Conservation (phyloP, 129 eudicot genomes). For the Ambrosia artemisiifolia region DNA sequence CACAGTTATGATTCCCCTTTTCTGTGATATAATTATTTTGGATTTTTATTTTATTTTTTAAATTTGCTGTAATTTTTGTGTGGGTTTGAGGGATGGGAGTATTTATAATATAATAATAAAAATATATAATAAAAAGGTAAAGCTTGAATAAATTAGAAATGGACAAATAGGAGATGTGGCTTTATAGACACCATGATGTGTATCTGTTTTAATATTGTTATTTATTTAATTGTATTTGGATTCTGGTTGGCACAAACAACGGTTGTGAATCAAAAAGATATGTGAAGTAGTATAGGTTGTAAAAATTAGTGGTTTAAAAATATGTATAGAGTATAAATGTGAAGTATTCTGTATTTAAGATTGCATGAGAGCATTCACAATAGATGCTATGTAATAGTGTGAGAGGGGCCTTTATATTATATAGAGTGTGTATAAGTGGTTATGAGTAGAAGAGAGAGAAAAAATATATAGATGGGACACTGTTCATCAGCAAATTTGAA, state of each 20-base stretch:
- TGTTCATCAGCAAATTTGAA: no score
- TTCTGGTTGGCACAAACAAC: not conserved
- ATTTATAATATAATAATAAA: conserved; percentile 8
- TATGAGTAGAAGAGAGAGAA: no score
- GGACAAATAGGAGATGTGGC: conserved; percentile 22
- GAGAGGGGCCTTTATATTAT: no score
- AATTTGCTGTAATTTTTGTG: conserved; percentile 3
- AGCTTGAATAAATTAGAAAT: conserved; percentile 12
- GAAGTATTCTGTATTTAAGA: not conserved
- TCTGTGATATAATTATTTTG: conserved; percentile 18
- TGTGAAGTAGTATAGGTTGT: not conserved
- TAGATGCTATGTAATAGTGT: no score
- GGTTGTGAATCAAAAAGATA: not conserved
- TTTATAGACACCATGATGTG: conserved; percentile 16
- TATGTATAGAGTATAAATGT: not conserved
- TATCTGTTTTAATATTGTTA: not conserved
- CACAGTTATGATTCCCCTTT: conserved; percentile 18
- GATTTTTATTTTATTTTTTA: not conserved
- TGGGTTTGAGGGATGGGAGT: conserved; percentile 14
- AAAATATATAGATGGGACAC: no score
- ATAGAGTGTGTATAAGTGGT: no score
- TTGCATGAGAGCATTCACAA: no score
- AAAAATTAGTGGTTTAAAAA: no score
- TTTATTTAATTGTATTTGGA: not conserved
- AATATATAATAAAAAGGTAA: conserved; percentile 5